Evolutionary conservation across 495 filamentous ascomycete genomes (phyloP).

Genomic region (Opeltia flavorubescens): DNA sequence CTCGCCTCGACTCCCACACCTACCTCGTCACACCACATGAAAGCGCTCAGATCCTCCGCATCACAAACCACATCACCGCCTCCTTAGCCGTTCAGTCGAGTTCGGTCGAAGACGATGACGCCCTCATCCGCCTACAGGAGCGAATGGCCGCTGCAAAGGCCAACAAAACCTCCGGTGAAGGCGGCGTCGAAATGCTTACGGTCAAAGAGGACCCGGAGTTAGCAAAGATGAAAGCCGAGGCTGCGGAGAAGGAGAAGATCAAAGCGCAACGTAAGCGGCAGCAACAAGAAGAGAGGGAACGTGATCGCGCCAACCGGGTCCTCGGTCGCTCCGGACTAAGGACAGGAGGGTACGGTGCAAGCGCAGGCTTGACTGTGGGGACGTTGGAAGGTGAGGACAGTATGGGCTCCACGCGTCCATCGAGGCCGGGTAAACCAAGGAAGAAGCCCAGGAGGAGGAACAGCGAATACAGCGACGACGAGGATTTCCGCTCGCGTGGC

Average conservation of each 20-base stretch:
- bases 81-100: slow-evolving; percentile 59
- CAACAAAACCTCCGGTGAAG: slow-evolving; percentile 44
- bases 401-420: slow-evolving; percentile 26
- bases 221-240: slow-evolving; percentile 59
- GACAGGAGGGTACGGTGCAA: slow-evolving; percentile 33
- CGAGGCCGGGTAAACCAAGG: slow-evolving; percentile 24
- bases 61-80: slow-evolving; percentile 69
- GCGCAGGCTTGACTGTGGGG: slow-evolving; percentile 56
- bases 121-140: slow-evolving; percentile 58
- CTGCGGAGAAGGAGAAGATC: slow-evolving; percentile 54
- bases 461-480: slow-evolving; percentile 38
- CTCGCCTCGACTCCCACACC: slow-evolving; percentile 61
- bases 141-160: slow-evolving; percentile 44
- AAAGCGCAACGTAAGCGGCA: slow-evolving; percentile 56
- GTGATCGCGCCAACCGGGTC: slow-evolving; percentile 40
- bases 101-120: slow-evolving; percentile 57
- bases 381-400: slow-evolving; percentile 58
- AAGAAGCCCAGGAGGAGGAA: slow-evolving; percentile 31
- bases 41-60: slow-evolving; percentile 51
- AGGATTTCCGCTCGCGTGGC: slow-evolving; percentile 50
- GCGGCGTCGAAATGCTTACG: slow-evolving; percentile 40
- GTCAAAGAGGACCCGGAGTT: slow-evolving; percentile 68
- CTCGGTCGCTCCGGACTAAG: slow-evolving; percentile 32
- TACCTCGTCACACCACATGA: slow-evolving; percentile 68
- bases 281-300: slow-evolving; percentile 48